Evolutionary conservation across 768 basidiomycete species (phyloP).

Genomic region (Pleurotus salmoneostramineus): DNA sequence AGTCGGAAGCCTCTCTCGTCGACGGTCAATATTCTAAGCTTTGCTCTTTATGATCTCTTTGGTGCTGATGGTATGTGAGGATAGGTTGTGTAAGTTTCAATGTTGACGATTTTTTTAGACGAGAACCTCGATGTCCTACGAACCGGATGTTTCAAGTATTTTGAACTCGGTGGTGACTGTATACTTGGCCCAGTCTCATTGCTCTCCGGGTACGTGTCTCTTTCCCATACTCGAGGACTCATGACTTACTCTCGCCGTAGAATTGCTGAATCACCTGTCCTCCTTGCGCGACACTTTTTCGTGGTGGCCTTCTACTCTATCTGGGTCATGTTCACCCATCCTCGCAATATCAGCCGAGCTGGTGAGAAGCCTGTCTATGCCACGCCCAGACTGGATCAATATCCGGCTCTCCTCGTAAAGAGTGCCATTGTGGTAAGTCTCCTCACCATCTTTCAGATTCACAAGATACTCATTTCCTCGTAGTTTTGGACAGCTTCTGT

Average conservation of each 20-base stretch:
- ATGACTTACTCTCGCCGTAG: constrained; percentile 32
- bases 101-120: constrained; percentile 30
- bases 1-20: constrained; percentile 75
- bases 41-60: constrained; percentile 93
- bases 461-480: neutral
- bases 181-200: constrained; percentile 86
- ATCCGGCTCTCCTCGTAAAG: constrained; percentile 62
- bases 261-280: constrained; percentile 70
- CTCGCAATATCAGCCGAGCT: constrained; percentile 18
- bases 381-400: constrained; percentile 51
- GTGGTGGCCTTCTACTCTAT: constrained; percentile 92
- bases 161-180: constrained; percentile 89
- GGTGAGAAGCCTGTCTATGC: constrained; percentile 34
- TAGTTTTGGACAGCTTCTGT: constrained; percentile 90
- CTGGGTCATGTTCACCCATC: constrained; percentile 79
- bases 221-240: neutral
- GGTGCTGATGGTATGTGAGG: constrained; percentile 78
- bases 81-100: neutral
- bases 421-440: constrained; percentile 69
- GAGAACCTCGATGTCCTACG: constrained; percentile 60
- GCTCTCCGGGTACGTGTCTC: constrained; percentile 68
- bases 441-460: neutral
- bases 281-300: constrained; percentile 92
- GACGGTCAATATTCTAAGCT: constrained; percentile 89
- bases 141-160: constrained; percentile 95